Base-by-base conservation (phyloP, 495 filamentous ascomycete species). In the Chaetomidium leptoderma region DNA sequence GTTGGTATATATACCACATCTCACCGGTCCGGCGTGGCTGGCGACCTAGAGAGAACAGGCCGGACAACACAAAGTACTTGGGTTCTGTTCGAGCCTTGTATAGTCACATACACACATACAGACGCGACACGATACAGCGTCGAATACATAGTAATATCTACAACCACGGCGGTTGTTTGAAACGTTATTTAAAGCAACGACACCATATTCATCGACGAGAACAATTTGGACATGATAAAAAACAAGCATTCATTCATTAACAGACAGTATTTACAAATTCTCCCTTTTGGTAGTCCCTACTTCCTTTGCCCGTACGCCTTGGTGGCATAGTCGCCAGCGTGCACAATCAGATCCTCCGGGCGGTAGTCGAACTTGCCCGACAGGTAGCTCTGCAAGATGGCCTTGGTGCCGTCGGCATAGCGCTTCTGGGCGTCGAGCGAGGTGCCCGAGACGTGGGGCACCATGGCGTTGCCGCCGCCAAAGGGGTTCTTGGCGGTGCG, bases 391-490 rank as follows among this genome's bases (percentile, higher is more conserved):
- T 95, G 82, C 55, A 98, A 77, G 71, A 98, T 97, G 61, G 74
- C 66, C 88, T 97, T 96, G 71, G 83, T 86, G 58, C 93, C 93
- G 52, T 82, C 78, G 65, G 93, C 90, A 68, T 98, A 98, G 55
- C 93, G 84, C 81, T 92, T 86, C 81, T 98, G 93, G 30, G 93
- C 93, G 72, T 98, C 93, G 69, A 98, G 86, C 53, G 91, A 95
- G 57, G 93, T 97, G 68, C 93, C 93, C 35, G 88, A 92, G 90
- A 98, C 95, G 83, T 98, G 93, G 47, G 93, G 90, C 51, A 96
- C 91, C 88, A 91, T 98, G 75, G 90, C 93, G 76, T 97, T 97
- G 67, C 93, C 93, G 63, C 91, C 93, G 61, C 92, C 92, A 79
- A 91, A 95, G 63, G 91, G 88, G 83, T 91, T 90, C 81, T 90